Conservation (phyloP, 495 filamentous ascomycete genomes). For the Aspergillus biplanus region DNA sequence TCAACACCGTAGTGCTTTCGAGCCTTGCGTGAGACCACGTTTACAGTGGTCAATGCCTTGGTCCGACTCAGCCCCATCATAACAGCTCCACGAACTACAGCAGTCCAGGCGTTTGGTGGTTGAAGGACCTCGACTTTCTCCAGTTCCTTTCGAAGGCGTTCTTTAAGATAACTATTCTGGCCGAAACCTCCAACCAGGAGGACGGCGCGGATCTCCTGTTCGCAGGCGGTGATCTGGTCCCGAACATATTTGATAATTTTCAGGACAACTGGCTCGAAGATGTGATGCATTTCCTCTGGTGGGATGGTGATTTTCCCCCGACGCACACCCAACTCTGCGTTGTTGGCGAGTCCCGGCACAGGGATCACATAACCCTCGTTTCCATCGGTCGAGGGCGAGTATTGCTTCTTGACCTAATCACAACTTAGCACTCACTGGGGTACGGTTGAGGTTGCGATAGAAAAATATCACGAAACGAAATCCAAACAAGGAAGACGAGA, state of each 20-base stretch:
- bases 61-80: conserved; percentile 31
- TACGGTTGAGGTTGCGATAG: too few species aligned
- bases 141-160: conserved; percentile 28
- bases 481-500: too few species aligned
- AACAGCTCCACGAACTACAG: conserved; percentile 46
- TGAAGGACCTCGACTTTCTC: conserved; percentile 27
- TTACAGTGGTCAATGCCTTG: conserved; percentile 22
- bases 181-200: conserved; percentile 74
- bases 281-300: conserved; percentile 23
- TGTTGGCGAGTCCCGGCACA: conserved; percentile 30
- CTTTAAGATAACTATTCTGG: conserved; percentile 63
- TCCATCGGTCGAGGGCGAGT: conserved; percentile 20
- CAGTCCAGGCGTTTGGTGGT: conserved; percentile 43
- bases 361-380: conserved; percentile 24
- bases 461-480: not conserved
- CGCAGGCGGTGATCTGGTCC: conserved; percentile 19
- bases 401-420: conserved; percentile 21
- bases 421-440: not conserved
- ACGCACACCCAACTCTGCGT: conserved; percentile 17
- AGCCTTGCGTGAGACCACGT: conserved; percentile 38
- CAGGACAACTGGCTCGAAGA: conserved; percentile 29
- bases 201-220: conserved; percentile 48
- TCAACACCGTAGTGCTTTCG: conserved; percentile 43
- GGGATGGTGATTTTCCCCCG: conserved; percentile 25
- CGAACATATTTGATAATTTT: conserved; percentile 28